A percentile compares a stretch with the other conserved stretches of the same genome.
phyloP scores from a whole-genome alignment of 176 grass and related monocot species.

The Saccharum officinarum region DNA sequence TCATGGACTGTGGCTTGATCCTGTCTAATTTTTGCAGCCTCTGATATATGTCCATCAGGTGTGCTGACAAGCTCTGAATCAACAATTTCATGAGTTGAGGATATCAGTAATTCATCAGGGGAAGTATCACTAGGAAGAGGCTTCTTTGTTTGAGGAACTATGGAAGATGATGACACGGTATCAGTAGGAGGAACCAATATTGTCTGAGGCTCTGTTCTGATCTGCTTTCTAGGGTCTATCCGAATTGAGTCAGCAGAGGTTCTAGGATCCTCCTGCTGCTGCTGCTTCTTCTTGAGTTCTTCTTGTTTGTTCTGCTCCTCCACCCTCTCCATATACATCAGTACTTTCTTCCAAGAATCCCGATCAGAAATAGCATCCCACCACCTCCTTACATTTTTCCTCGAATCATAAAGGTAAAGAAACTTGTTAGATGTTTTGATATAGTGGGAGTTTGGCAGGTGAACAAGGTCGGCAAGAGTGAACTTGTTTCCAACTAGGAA shows the following conservation, averaged over 20 bases:
- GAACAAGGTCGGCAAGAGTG: slow-evolving; percentile 79
- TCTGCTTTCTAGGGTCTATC: slow-evolving; percentile 15
- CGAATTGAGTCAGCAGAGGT: not conserved
- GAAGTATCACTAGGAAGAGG: not conserved
- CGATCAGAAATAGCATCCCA: slow-evolving; percentile 59
- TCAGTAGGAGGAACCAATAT: slow-evolving; percentile 39
- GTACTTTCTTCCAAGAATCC: slow-evolving; percentile 65
- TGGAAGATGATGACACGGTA: not conserved
- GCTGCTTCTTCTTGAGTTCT: slow-evolving; percentile 35
- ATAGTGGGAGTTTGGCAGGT: slow-evolving; percentile 78
- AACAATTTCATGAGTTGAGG: no score
- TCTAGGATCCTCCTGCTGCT: slow-evolving; percentile 18
- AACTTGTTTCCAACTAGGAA: slow-evolving; percentile 79
- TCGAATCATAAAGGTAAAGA: slow-evolving; percentile 60
- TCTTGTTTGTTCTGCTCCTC: slow-evolving; percentile 33
- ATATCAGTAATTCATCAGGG: not conserved
- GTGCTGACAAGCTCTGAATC: no score
- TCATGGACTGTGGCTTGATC: slow-evolving; percentile 1
- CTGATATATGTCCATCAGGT: no score
- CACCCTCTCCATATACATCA: slow-evolving; percentile 30
- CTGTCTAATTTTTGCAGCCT: no score
- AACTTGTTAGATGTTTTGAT: slow-evolving; percentile 58
- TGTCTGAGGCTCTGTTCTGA: slow-evolving; percentile 26
- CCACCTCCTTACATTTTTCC: slow-evolving; percentile 88
- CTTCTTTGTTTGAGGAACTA: not conserved